phyloP scores from a whole-genome alignment of 2,329 filamentous ascomycete species.

The Botrytis porri region DNA sequence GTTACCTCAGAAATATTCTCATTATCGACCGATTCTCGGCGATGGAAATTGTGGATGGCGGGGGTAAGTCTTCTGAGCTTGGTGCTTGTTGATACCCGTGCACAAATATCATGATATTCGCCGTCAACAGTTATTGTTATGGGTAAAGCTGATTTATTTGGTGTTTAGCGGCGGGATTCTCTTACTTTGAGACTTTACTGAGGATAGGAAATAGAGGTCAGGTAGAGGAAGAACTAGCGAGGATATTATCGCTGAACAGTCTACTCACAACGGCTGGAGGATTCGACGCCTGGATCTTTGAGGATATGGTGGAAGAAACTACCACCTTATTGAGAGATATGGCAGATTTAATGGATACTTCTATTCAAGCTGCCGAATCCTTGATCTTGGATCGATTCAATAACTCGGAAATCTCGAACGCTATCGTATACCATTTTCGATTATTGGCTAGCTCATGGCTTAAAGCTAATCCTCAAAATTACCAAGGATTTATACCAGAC shows the following conservation, averaged over 20 bases:
- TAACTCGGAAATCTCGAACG: conserved; percentile 60
- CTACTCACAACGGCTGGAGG: conserved; percentile 70
- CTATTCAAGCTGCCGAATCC: conserved; percentile 48
- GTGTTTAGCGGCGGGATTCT: conserved; percentile 76
- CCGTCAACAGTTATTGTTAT: conserved; percentile 4
- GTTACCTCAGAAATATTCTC: conserved; percentile 78
- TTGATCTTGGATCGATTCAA: conserved; percentile 69
- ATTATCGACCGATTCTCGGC: conserved; percentile 83
- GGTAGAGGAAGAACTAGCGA: conserved; percentile 66
- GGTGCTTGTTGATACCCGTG: conserved; percentile 20
- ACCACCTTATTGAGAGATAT: conserved; percentile 65
- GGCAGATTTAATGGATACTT: conserved; percentile 50
- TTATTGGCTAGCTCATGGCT: conserved; percentile 83
- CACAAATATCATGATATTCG: conserved; percentile 13
- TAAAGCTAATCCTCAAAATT: conserved; percentile 67
- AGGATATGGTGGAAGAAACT: conserved; percentile 80
- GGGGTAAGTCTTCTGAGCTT: conserved; percentile 62
- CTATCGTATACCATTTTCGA: conserved; percentile 81
- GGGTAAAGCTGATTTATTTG: conserved; percentile 25
- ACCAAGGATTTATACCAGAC: conserved; percentile 67
- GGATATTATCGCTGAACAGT: conserved; percentile 68
- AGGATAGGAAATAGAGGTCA: conserved; percentile 61
- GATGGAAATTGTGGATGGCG: conserved; percentile 98
- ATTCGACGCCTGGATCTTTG: conserved; percentile 66
- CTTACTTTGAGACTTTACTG: conserved; percentile 85